Base-by-base conservation (phyloP, 352 stramenopile genomes). In the Globisporangium splendens region DNA sequence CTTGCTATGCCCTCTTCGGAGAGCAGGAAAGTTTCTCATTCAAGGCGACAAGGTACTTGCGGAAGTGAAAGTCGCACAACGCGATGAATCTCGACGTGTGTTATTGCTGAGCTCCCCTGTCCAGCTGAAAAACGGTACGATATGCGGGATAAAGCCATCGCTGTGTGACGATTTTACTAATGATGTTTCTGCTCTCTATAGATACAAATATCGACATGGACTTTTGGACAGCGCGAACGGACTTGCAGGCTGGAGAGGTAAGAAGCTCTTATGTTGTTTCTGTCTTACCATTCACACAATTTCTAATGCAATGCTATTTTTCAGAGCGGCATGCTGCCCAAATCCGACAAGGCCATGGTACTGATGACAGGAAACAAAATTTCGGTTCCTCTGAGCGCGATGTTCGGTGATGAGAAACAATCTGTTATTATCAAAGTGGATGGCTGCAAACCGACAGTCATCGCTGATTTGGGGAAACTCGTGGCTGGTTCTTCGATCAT, bases 11-110 rank as follows among this genome's bases (percentile, higher is more conserved):
- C 87, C 87, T 8, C 62, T 96, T 8, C 87, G 87, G 39, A 74
- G 87, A 24, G 87, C 87, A 7, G 87, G 87, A 33, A 95, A 95
- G 47, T 96, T 96, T 51, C 70, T 96, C 21, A 91, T 96, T 54
- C 84, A 93, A 64, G 84, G 87, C 1, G 87, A 94, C 46, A 84
- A 87, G 24, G 77, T 96, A 14, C 61, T 95, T 13, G 87, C 81
- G 2, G 87, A 96, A 70, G 87, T 95, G 15, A 96, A 96, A 54
- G 87, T 96, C 20, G 87, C 87, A 3, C 87, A 95, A 48, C 69
- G 87, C 39, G 87, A 95, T 51, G 85, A 96, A 50, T 92, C 81
- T 33, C 82, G 86, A 18, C 82, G 87, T 22, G 87, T 96, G 4
- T 56, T 96, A 38, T 59, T 93, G 22, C 62, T 96, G 14, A 94